Evolutionary conservation across 2,329 filamentous ascomycete species (phyloP), one percentile per base, ranked within the genome.

Genomic region (Berkeleyomyces basicola): DNA sequence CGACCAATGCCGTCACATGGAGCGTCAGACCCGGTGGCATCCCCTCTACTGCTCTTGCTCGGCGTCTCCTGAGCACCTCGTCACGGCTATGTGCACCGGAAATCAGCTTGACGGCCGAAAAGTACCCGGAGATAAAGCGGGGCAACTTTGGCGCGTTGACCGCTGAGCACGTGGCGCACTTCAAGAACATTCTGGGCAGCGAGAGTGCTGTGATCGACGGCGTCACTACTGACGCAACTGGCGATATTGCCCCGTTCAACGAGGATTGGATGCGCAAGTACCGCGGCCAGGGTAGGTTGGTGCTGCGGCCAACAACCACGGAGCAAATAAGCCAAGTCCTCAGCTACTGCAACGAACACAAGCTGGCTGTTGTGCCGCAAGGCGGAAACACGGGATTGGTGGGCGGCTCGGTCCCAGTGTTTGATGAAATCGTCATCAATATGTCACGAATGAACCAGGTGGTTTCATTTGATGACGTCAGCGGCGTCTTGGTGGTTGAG

Each of bases 201-300:
- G 83, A 86, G 43, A 88, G 87, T 43, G 90, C 90, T 1, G 79
- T 96, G 60, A 82, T 97, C 65, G 91, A 96, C 71, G 89, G 89
- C 59, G 80, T 96, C 62, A 88, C 84, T 3, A 67, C 66, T 36
- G 76, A 79, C 31, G 70, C 84, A 5, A 76, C 79, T 2, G 87
- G 88, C 69, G 93, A 97, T 71, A 80, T 97, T 67, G 89, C 93
- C 71, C 82, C 88, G 6, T 99, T 90, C 80, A 99, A 99, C 74
- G 84, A 85, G 71, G 93, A 99, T 76, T 99, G 95, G 93, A 96
- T 99, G 91, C 86, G 88, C 74, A 99, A 99, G 76, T 99, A 96
- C 77, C 85, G 88, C 65, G 95, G 93, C 39, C 90, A 96, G 74
- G 84, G 88, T 65, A 84, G 85, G 70, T 77, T 99, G 36, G 90